phyloP scores from a whole-genome alignment of 1,139 yeast species.

The Debaryomyces sp. region DNA sequence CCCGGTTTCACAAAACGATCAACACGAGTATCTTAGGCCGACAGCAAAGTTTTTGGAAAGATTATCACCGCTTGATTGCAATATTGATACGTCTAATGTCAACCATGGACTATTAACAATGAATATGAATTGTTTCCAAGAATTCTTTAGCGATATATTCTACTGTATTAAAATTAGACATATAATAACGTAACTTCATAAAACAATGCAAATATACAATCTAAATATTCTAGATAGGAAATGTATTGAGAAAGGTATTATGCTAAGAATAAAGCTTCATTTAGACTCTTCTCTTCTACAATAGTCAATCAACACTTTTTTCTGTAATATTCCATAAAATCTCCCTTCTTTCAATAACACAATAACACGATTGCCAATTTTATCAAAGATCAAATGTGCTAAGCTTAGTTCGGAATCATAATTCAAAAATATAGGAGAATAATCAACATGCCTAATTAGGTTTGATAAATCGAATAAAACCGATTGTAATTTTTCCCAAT shows the following conservation, averaged over 20 bases:
- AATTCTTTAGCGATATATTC: slow-evolving; percentile 9
- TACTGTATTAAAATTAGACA: slow-evolving; percentile 8
- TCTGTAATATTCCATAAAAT: slow-evolving; percentile 57
- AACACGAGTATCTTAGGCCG: slow-evolving; percentile 10
- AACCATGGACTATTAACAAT: slow-evolving; percentile 3
- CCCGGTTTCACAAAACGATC: neutral
- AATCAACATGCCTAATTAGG: slow-evolving; percentile 47
- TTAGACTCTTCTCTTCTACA: slow-evolving; percentile 23
- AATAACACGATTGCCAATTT: slow-evolving; percentile 56
- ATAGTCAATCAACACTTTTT: slow-evolving; percentile 56
- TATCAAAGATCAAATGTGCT: slow-evolving; percentile 57
- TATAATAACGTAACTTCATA: slow-evolving; percentile 3
- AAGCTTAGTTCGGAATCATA: slow-evolving; percentile 53
- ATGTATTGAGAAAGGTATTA: too few relatives aligned
- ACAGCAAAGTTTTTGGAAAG: slow-evolving; percentile 5
- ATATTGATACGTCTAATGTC: neutral
- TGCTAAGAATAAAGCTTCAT: neutral
- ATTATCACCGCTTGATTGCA: neutral
- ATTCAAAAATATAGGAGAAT: slow-evolving; percentile 53
- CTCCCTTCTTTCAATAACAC: slow-evolving; percentile 53
- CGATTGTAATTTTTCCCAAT: slow-evolving; percentile 16
- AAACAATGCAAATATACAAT: slow-evolving; percentile 1
- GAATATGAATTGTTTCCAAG: slow-evolving; percentile 11
- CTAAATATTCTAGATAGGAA: neutral
- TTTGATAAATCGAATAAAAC: slow-evolving; percentile 36